These are phyloP conservation scores for Podaxis pistillaris DNA, from an alignment of 768 basidiomycete genomes.

Conservation along the genomic window DNA sequence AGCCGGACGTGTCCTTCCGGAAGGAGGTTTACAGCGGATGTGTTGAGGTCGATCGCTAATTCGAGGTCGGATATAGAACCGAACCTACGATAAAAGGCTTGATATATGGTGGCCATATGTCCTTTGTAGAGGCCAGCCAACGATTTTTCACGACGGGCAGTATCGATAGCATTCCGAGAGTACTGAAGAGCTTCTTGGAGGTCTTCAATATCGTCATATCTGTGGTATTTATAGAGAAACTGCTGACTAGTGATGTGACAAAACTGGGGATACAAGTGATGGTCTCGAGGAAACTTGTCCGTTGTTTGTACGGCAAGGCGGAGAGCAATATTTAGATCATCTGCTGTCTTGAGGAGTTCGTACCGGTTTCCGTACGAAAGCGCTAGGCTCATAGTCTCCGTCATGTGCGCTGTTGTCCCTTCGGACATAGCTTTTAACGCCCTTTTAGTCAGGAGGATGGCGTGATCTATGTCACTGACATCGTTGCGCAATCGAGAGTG, in stretches of 20 bases:
- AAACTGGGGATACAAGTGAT: background rate
- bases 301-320: background rate
- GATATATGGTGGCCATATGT: background rate
- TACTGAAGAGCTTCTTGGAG: background rate
- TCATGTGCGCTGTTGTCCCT: background rate
- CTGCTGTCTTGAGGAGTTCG: background rate
- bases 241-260: slow-evolving; percentile 1
- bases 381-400: background rate
- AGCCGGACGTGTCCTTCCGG: background rate
- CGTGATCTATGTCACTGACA: background rate
- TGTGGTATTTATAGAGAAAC: background rate
- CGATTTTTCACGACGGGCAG: background rate
- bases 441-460: background rate
- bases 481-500: background rate
- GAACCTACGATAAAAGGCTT: background rate
- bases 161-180: background rate
- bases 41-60: background rate
- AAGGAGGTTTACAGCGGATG: background rate
- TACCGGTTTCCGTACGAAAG: background rate
- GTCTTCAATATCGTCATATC: background rate
- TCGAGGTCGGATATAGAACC: background rate
- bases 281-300: background rate
- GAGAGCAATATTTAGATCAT: background rate
- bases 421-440: background rate
- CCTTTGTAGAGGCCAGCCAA: background rate